Conservation (phyloP, 2,329 filamentous ascomycete species). For the Ceratocystis albifundus region DNA sequence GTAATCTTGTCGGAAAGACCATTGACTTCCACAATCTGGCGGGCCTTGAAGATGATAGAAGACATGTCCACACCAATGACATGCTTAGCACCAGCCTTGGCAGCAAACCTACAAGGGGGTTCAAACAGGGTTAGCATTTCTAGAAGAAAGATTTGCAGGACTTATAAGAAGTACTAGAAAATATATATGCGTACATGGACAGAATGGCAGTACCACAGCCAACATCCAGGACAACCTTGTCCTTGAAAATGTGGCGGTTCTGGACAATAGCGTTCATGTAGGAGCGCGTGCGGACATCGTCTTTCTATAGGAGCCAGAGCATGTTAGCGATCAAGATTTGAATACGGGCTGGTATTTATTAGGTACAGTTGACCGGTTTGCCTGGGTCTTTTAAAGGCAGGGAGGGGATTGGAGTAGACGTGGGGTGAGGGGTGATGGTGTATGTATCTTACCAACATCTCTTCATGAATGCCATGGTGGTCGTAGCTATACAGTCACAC, state of each 20-base stretch:
- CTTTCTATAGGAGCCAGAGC: conserved; percentile 54
- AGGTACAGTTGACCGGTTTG: background rate
- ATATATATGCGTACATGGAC: conserved; percentile 60
- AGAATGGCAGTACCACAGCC: conserved; percentile 96
- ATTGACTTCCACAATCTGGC: conserved; percentile 85
- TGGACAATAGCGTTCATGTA: conserved; percentile 98
- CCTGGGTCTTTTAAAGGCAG: background rate
- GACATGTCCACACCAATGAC: conserved; percentile 99
- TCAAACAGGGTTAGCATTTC: conserved; percentile 13
- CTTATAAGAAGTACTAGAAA: conserved; percentile 21
- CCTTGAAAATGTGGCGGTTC: conserved; percentile 87
- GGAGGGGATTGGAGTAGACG: background rate
- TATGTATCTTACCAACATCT: conserved; percentile 79
- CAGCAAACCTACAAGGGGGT: conserved; percentile 65
- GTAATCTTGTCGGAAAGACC: conserved; percentile 94
- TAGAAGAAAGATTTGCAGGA: conserved; percentile 15
- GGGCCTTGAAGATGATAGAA: conserved; percentile 97
- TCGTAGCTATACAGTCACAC: conserved; percentile 59
- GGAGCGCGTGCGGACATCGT: conserved; percentile 90
- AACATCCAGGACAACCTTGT: conserved; percentile 80
- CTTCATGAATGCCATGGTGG: conserved; percentile 98
- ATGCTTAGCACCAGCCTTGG: conserved; percentile 91
- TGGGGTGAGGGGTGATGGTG: background rate
- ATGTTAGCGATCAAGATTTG: conserved; percentile 26
- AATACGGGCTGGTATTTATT: too few relatives aligned